Conservation (phyloP, 192 early-diverging fungal genomes). For the Gryganskiella cystojenkinii region DNA sequence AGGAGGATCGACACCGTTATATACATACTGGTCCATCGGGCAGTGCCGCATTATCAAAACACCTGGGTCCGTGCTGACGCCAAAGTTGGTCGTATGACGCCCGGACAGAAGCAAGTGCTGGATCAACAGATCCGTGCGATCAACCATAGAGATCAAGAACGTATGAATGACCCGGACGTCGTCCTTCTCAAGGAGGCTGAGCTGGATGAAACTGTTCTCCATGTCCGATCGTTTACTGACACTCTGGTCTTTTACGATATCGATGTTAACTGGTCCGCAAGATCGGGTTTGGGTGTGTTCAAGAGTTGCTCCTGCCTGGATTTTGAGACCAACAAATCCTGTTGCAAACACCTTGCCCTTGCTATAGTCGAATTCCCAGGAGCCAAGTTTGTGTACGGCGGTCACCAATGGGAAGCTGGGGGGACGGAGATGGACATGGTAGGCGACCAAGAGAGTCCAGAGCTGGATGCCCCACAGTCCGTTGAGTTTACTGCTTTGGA, state of each 20-base stretch:
- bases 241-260: too few species aligned
- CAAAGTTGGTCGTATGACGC: conserved; percentile 4
- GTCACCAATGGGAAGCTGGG: too few species aligned
- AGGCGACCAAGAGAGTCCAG: too few species aligned
- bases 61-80: neutral
- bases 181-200: too few species aligned
- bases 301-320: too few species aligned
- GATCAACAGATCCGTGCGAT: neutral
- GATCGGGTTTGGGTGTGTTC: too few species aligned
- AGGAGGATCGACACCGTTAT: conserved; percentile 9
- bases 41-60: conserved; percentile 11
- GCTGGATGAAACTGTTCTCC: neutral
- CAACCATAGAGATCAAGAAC: neutral
- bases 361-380: neutral
- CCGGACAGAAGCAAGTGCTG: neutral
- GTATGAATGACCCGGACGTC: neutral
- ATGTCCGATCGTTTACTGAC: too few species aligned
- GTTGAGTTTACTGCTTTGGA: too few species aligned
- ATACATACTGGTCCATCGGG: conserved; percentile 1
- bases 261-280: too few species aligned
- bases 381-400: too few species aligned
- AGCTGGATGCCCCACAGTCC: too few species aligned
- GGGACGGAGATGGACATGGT: too few species aligned
- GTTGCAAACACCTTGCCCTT: conserved; percentile 20
- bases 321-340: neutral